Evolutionary conservation across 2,329 filamentous ascomycete species (phyloP), one percentile per base, ranked within the genome.

Genomic region (Chlorencoelia australis): DNA sequence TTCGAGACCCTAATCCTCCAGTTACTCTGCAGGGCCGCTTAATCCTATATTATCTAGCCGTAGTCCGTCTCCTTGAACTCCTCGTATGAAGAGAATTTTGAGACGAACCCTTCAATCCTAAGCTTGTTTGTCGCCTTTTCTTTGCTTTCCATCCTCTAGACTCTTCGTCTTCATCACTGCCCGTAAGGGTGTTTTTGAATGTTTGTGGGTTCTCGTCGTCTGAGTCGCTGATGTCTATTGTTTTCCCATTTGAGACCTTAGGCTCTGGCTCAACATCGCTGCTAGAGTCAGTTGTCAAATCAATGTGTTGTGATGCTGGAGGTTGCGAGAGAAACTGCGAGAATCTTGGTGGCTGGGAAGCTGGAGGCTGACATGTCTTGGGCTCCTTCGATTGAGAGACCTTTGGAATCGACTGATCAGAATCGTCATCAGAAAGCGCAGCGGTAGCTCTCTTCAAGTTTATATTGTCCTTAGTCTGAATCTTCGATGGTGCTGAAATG

Each of bases 291-390:
- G 45, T n/a, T 2, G 50, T 52, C 15, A 65, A 44, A 33, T 62
- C 59, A 4, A 63, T 34, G 4, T 65, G 50, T 31, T 63, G 61
- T 1, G 57, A 57, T 5, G 59, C 59, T 2, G 19, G 60, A 37
- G 18, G 41, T 10, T n/a, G 10, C 7, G 30, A 30, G 13, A 20
- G 10, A 15, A 11, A 13, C 25, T 24, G 8, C 10, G 27, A 41
- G n/a, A n/a, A n/a, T n/a, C n/a, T n/a, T n/a, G n/a, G n/a, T n/a
- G n/a, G n/a, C 21, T 59, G 59, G n/a, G 51, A 45, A 25, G 44
- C 7, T 4, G 11, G 20, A 26, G 36, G 24, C 9, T 24, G 30
- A 9, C 14, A 18, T 33, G 22, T 13, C n/a, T 38, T 38, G 9
- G 25, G 27, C 2, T 13, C 4, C 17, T 36, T 30, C 9, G 17